phyloP scores from a whole-genome alignment of 805 yeast species.

The Saccharomycopsis olivae region DNA sequence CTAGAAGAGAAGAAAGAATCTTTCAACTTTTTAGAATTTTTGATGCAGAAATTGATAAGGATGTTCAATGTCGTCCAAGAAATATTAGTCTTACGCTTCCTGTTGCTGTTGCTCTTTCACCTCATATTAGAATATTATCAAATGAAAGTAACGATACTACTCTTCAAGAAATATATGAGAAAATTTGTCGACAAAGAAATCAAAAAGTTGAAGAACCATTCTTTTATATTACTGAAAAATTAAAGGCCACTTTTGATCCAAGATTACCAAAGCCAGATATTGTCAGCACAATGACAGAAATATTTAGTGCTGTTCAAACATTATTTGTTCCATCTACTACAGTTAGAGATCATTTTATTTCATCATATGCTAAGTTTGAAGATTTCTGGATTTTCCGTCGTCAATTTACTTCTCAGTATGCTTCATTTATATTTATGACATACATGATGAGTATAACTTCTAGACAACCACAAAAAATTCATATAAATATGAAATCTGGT shows the following conservation, averaged over 20 bases:
- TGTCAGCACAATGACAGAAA: conserved; percentile 81
- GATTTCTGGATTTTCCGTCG: conserved; percentile 97
- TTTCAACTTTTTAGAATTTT: conserved; percentile 86
- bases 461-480: conserved; percentile 89
- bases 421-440: conserved; percentile 84
- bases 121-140: conserved; percentile 81
- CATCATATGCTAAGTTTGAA: conserved; percentile 64
- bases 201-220: conserved; percentile 84
- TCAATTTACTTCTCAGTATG: conserved; percentile 91
- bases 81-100: conserved; percentile 81
- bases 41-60: conserved; percentile 67
- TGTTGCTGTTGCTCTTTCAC: conserved; percentile 85
- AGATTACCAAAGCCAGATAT: conserved; percentile 89
- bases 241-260: conserved; percentile 89
- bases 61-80: conserved; percentile 83
- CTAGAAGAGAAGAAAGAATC: conserved; percentile 91
- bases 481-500: conserved; percentile 73
- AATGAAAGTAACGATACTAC: conserved; percentile 72
- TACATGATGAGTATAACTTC: conserved; percentile 90
- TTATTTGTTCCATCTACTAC: conserved; percentile 78
- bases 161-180: conserved; percentile 79
- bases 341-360: conserved; percentile 65
- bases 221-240: conserved; percentile 71
- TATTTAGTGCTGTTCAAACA: conserved; percentile 81
- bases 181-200: conserved; percentile 62